Evolutionary conservation across 1,284 basidiomycete genomes (phyloP), one percentile per base, ranked within the genome.

Genomic region (Naganishia liquefaciens): DNA sequence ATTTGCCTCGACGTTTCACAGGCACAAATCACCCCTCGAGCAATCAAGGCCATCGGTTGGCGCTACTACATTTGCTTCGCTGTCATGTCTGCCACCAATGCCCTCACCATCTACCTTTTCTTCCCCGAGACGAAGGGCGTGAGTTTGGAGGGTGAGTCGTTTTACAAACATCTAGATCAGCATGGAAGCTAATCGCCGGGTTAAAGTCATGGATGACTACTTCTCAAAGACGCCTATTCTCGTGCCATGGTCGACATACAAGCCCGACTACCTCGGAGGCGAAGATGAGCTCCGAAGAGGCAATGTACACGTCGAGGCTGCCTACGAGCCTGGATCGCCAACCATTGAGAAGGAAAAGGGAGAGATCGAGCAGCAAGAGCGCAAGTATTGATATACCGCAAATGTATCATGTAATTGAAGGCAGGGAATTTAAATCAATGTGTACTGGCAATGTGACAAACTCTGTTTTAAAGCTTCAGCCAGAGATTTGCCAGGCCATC

Each of bases 1-100:
- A 51, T 7, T 43, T 15, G 43, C 28, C 6, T 53, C 21, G 33
- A 53, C 27, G 15, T 28, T 28, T 23, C 30, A 54, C 52, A 63
- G 62, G 62, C 63, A 19, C 78, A 80, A 66, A 73, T 80, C 40
- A 76, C 79, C 5, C 78, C 78, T 30, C 73, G 71, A 39, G 79
- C 79, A 1, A 77, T 80, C 55, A 64, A 63, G 7, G 69, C 70
- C 39, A 73, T 80, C 52, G 74, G 76, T 19, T 81, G 79, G 79
- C 74, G 71, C 58, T 80, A 80, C 73, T 82, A 81, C 73, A 78
- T 87, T 47, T 83, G 86, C 23, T 87, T 87, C 66, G 84, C 84
- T 2, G 82, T 87, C 60, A 85, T 84, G 70, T 80, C 82, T 10
- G 84, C 85, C 75, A 84, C 84, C 15, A 87, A 87, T 70, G 85